Conservation (phyloP, 495 filamentous ascomycete species). For the Massariosphaeria phaeospora region DNA sequence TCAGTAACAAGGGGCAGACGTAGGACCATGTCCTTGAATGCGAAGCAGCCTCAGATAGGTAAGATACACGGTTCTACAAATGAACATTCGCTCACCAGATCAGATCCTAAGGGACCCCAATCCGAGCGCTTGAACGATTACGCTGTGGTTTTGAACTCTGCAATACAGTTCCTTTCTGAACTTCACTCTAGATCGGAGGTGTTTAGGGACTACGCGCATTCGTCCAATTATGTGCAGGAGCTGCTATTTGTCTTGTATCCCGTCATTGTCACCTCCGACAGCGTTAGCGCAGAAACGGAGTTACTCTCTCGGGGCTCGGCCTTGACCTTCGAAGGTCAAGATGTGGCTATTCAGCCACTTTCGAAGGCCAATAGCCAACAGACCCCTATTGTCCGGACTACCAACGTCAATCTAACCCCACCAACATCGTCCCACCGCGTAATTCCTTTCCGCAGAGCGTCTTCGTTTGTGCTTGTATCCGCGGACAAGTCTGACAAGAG, state of each 20-base stretch:
- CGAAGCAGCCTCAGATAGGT: slow-evolving; percentile 22
- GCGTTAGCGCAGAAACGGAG: slow-evolving; percentile 75
- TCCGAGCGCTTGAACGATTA: slow-evolving; percentile 30
- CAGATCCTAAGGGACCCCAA: slow-evolving; percentile 19
- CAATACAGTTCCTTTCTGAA: slow-evolving; percentile 73
- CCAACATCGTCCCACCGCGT: slow-evolving; percentile 47
- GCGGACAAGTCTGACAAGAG: slow-evolving; percentile 56
- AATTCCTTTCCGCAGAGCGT: slow-evolving; percentile 63
- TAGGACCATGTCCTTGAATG: slow-evolving; percentile 30
- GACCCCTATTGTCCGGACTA: slow-evolving; percentile 66
- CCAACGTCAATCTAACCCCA: slow-evolving; percentile 52
- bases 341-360: slow-evolving; percentile 72
- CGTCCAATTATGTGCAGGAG: slow-evolving; percentile 71
- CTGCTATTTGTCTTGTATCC: slow-evolving; percentile 77
- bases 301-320: slow-evolving; percentile 70
- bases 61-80: neutral
- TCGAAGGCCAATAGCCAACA: slow-evolving; percentile 50
- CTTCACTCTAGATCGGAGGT: slow-evolving; percentile 64
- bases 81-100: neutral
- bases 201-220: slow-evolving; percentile 75
- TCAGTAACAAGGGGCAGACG: slow-evolving; percentile 14
- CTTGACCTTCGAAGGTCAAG: slow-evolving; percentile 78
- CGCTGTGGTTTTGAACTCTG: slow-evolving; percentile 55
- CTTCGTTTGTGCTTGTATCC: slow-evolving; percentile 84
- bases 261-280: slow-evolving; percentile 75